Percentiles rank a stretch among this genome's conserved stretches.
Conservation (phyloP, 2,329 filamentous ascomycete genomes). For the Lasiodiplodia gonubiensis region DNA sequence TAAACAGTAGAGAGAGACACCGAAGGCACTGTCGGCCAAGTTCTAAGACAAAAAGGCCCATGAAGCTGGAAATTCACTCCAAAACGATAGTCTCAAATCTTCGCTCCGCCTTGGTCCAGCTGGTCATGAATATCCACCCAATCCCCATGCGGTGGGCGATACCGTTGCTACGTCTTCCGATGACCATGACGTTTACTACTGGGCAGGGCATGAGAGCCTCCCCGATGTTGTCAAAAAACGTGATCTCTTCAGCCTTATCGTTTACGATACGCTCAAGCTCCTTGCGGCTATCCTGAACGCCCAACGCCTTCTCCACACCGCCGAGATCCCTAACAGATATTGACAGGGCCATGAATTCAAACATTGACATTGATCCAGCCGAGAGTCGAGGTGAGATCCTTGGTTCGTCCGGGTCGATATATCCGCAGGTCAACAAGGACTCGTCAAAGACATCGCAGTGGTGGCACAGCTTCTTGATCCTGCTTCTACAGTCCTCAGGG, state of each 20-base stretch:
- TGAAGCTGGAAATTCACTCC: too few relatives aligned
- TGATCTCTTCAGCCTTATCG: background rate
- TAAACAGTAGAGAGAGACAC: too few relatives aligned
- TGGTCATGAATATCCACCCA: conserved; percentile 11
- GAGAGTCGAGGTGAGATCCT: conserved; percentile 4
- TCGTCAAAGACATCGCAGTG: background rate
- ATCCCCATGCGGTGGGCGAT: conserved; percentile 2
- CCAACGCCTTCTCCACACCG: background rate
- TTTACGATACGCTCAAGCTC: background rate
- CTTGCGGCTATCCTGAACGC: background rate
- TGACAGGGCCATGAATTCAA: background rate
- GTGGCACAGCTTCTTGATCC: too few relatives aligned
- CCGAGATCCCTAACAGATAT: background rate
- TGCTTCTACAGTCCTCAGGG: background rate
- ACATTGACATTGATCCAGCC: background rate
- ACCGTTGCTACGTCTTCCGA: conserved; percentile 1
- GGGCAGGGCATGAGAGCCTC: background rate
- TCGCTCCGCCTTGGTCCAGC: conserved; percentile 7
- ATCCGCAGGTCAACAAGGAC: background rate
- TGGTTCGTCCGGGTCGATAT: background rate
- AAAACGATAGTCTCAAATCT: conserved; percentile 1
- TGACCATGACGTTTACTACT: conserved; percentile 14
- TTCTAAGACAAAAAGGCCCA: too few relatives aligned
- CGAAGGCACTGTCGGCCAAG: too few relatives aligned
- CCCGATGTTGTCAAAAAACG: background rate